phyloP scores from a whole-genome alignment of 805 yeast genomes.

The Zygosaccharomyces bailii region DNA sequence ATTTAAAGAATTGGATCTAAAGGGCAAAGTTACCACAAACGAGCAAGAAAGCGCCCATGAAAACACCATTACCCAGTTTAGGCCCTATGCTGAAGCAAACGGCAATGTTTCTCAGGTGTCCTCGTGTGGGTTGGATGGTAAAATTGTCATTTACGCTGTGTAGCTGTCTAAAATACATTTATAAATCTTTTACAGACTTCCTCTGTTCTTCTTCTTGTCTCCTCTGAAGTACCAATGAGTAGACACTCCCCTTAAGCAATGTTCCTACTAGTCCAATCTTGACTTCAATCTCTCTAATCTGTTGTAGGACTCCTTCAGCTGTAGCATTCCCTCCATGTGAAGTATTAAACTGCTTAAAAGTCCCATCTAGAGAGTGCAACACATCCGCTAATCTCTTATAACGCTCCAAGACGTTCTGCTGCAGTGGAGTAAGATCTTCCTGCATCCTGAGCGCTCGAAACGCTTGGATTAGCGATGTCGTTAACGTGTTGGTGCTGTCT shows the following conservation, averaged over 20 bases:
- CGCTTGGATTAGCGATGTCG: background rate
- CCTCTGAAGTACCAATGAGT: conserved; percentile 55
- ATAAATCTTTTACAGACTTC: conserved; percentile 2
- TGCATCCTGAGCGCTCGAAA: conserved; percentile 14
- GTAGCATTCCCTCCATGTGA: conserved; percentile 16
- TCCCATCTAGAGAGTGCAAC: conserved; percentile 29
- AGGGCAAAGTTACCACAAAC: conserved; percentile 63
- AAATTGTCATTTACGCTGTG: conserved; percentile 71
- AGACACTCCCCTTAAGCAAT: conserved; percentile 65
- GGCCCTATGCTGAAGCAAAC: conserved; percentile 45
- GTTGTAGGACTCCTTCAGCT: conserved; percentile 42
- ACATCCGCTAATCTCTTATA: conserved; percentile 30
- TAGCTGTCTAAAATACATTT: conserved; percentile 23
- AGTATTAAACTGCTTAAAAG: conserved; percentile 26
- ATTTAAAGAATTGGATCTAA: conserved; percentile 93
- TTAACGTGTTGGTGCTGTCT: too few relatives aligned
- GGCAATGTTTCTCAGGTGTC: conserved; percentile 60
- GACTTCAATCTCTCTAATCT: conserved; percentile 57
- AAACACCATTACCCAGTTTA: conserved; percentile 74
- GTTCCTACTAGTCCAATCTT: conserved; percentile 65
- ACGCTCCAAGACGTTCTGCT: conserved; percentile 30
- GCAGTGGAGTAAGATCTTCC: conserved; percentile 30
- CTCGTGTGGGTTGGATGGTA: conserved; percentile 87
- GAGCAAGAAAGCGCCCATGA: conserved; percentile 75
- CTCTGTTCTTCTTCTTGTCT: conserved; percentile 30